Percentiles rank a stretch among this genome's conserved stretches.
Evolutionary conservation across 1,139 yeast species (phyloP).

Genomic region (Blastobotrys illinoisensis): DNA sequence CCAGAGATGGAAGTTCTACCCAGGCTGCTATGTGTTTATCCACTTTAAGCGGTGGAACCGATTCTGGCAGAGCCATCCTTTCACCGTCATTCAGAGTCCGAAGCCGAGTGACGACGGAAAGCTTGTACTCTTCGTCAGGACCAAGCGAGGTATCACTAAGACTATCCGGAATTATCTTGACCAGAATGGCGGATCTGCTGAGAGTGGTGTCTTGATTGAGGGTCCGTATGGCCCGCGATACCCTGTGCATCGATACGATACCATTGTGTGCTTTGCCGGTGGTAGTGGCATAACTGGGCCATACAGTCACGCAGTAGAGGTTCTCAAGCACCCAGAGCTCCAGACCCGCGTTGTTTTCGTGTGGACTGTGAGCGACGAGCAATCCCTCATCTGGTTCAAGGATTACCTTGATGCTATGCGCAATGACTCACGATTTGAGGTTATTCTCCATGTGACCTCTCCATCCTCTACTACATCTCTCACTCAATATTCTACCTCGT

Average conservation of each 20-base stretch:
- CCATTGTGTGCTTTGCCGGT: constrained; percentile 49
- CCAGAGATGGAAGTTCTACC: constrained; percentile 39
- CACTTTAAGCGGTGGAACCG: constrained; percentile 41
- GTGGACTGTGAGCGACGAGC: constrained; percentile 49
- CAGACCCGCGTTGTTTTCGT: constrained; percentile 29
- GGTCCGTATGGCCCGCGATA: constrained; percentile 53
- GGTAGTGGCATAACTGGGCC: constrained; percentile 65
- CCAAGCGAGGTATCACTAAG: constrained; percentile 18
- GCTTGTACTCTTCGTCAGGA: constrained; percentile 13
- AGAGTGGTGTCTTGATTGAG: constrained; percentile 40
- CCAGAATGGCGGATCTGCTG: neutral
- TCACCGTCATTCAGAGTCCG: constrained; percentile 43
- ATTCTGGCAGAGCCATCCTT: constrained; percentile 64
- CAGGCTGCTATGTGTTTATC: constrained; percentile 58
- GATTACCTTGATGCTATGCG: constrained; percentile 37
- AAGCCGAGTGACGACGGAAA: constrained; percentile 12
- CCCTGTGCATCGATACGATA: constrained; percentile 47
- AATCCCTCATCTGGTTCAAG: constrained; percentile 45
- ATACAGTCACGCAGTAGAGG: constrained; percentile 24
- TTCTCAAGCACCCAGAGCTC: constrained; percentile 10
- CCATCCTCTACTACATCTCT: neutral
- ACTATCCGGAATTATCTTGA: neutral
- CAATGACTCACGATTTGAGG: constrained; percentile 8
- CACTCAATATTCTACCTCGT: neutral
- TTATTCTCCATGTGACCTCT: neutral